Evolutionary conservation across 306 rosid genomes (phyloP).

Genomic region (Lathyrus sativus): DNA sequence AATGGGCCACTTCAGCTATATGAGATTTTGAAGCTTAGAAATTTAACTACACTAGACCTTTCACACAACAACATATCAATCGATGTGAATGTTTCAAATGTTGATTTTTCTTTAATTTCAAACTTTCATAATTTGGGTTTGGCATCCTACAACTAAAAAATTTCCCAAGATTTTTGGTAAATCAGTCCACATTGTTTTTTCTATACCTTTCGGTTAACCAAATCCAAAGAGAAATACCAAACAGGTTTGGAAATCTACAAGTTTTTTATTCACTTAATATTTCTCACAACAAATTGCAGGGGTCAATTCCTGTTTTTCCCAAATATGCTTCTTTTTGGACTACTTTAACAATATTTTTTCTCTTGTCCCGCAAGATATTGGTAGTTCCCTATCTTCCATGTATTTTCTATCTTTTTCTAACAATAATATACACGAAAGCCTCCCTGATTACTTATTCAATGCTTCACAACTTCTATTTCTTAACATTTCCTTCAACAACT

Average conservation of each 20-base stretch:
- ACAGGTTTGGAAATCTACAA: constrained; percentile 49
- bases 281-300: constrained; percentile 47
- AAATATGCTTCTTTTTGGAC: not conserved
- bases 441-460: constrained; percentile 43
- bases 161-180: constrained; percentile 45
- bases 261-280: constrained; percentile 28
- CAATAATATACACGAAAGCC: not conserved
- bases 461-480: constrained; percentile 27
- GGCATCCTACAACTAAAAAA: constrained; percentile 29
- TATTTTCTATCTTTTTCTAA: constrained; percentile 31
- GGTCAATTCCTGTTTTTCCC: constrained; percentile 16
- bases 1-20: constrained; percentile 22
- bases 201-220: constrained; percentile 50
- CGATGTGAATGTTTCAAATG: too few relatives aligned
- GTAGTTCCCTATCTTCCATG: not conserved
- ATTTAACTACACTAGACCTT: too few relatives aligned
- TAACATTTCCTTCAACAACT: constrained; percentile 40
- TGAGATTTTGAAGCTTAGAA: too few relatives aligned
- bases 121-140: too few relatives aligned
- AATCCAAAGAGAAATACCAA: constrained; percentile 51
- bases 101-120: too few relatives aligned
- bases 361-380: constrained; percentile 11
- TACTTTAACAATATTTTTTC: constrained; percentile 44
- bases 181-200: not conserved
- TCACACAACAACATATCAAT: too few relatives aligned